Conservation (phyloP, 495 filamentous ascomycete species). For the Lasiosphaeris hirsuta region DNA sequence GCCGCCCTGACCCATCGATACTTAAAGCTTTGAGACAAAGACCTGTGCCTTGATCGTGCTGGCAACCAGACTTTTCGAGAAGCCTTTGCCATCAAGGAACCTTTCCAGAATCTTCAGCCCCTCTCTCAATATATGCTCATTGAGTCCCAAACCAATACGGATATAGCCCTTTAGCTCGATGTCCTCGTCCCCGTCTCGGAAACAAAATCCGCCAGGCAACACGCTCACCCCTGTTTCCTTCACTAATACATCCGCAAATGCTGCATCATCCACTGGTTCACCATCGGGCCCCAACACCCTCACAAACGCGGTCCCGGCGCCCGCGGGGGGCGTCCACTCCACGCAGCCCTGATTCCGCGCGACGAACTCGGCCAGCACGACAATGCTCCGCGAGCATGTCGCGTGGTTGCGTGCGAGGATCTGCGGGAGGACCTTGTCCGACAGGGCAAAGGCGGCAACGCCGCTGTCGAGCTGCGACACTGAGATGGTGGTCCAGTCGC, state of each 20-base stretch:
- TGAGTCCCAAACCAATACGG: constrained; percentile 44
- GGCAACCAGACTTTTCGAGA: too few species aligned
- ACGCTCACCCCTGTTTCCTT: constrained; percentile 71
- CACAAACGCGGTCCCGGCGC: constrained; percentile 75
- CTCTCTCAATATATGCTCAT: constrained; percentile 4
- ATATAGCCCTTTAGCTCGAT: constrained; percentile 64
- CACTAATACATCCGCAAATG: constrained; percentile 65
- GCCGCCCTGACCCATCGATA: too few species aligned
- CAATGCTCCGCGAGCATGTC: constrained; percentile 65
- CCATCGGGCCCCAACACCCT: constrained; percentile 57
- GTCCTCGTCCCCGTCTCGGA: constrained; percentile 54
- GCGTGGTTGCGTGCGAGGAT: constrained; percentile 65
- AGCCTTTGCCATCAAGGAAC: background rate
- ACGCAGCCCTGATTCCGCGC: constrained; percentile 56
- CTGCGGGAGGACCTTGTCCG: constrained; percentile 54
- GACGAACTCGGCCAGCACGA: constrained; percentile 64
- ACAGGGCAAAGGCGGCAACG: constrained; percentile 67
- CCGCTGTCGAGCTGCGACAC: constrained; percentile 72
- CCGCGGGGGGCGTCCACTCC: constrained; percentile 65
- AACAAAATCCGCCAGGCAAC: constrained; percentile 64
- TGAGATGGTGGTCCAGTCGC: constrained; percentile 78
- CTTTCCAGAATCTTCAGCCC: constrained; percentile 9
- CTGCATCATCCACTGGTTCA: constrained; percentile 61
- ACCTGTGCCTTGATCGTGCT: too few species aligned
- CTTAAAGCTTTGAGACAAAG: too few species aligned